Evolutionary conservation across 139 green algal species (phyloP).

Genomic region (Picochlorum costavermella): DNA sequence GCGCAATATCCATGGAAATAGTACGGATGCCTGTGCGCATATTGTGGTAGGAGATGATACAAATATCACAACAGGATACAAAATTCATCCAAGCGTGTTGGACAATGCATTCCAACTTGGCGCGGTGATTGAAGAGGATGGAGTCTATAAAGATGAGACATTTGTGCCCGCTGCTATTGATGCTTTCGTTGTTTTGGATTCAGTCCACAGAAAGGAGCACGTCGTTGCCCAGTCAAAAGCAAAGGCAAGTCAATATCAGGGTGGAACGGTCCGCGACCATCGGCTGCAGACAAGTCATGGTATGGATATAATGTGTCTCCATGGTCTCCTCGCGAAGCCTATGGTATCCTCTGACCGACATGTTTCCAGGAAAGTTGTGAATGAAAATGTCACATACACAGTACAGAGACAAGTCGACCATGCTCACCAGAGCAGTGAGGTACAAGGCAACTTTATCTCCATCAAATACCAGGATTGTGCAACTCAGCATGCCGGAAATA

Average conservation of each 20-base stretch:
- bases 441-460: too few species aligned
- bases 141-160: background rate
- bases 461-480: too few species aligned
- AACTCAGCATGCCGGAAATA: too few species aligned
- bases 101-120: constrained; percentile 47
- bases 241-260: background rate
- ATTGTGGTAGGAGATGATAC: background rate
- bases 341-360: constrained; percentile 5
- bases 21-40: background rate
- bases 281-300: constrained; percentile 18
- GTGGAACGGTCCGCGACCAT: constrained; percentile 21
- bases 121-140: constrained; percentile 33
- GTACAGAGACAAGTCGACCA: background rate
- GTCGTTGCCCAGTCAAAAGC: background rate
- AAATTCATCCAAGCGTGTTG: constrained; percentile 12
- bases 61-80: constrained; percentile 7
- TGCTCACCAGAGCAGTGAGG: too few species aligned
- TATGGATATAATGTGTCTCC: constrained; percentile 25
- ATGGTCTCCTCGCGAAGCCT: constrained; percentile 43
- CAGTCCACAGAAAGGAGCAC: background rate
- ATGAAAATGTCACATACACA: background rate
- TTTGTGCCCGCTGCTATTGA: constrained; percentile 49
- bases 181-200: constrained; percentile 10
- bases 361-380: background rate
- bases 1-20: constrained; percentile 11